Percentiles rank a stretch among this genome's conserved stretches.
These are phyloP conservation scores for Calonectria hongkongensis DNA, from an alignment of 2,329 filamentous ascomycete genomes.

Conservation along the genomic window DNA sequence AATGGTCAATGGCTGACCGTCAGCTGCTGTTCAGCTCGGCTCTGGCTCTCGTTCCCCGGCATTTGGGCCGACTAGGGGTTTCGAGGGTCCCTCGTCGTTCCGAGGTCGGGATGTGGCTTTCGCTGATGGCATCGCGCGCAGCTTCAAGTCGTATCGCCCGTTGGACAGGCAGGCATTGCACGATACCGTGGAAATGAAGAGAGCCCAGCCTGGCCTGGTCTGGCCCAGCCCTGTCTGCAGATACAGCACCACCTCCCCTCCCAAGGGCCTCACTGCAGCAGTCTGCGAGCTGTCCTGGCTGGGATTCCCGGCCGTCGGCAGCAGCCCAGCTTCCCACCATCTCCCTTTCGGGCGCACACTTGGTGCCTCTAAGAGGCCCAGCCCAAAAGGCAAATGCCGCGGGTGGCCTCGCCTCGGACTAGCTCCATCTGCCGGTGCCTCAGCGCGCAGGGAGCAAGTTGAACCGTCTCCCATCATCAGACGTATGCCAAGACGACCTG, in stretches of 20 bases:
- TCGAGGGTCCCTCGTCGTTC: background rate
- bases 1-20: background rate
- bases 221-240: background rate
- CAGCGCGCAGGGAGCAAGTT: background rate
- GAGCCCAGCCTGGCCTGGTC: background rate
- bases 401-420: constrained; percentile 19
- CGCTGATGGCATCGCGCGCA: background rate
- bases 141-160: constrained; percentile 8
- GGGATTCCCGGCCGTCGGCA: constrained; percentile 26
- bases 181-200: background rate
- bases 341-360: constrained; percentile 13
- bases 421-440: constrained; percentile 14
- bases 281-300: background rate
- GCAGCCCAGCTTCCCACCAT: constrained; percentile 21
- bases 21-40: background rate
- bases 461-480: background rate
- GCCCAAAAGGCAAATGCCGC: constrained; percentile 36
- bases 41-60: background rate
- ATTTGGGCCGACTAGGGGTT: background rate
- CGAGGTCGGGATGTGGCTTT: background rate
- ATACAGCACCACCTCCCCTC: background rate
- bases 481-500: constrained; percentile 8
- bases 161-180: background rate
- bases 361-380: constrained; percentile 10
- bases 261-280: background rate